A percentile compares a stretch with the other conserved stretches of the same genome.
Conservation (phyloP, 371 early-diverging fungal species). For the Conidiobolus incongruus region DNA sequence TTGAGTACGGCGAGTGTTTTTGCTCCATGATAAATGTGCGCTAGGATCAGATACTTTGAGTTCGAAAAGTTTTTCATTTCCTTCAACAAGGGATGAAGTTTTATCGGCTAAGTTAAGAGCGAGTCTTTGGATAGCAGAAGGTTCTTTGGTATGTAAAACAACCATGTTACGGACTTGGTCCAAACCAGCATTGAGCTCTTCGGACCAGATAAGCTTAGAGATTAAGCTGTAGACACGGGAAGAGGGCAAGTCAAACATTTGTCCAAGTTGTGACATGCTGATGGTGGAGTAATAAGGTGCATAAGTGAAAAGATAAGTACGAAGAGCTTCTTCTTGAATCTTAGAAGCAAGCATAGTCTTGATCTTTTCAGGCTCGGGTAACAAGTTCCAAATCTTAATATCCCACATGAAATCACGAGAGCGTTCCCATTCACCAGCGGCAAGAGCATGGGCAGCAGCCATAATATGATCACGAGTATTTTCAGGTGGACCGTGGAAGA, state of each 20-base stretch:
- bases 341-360: constrained; percentile 71
- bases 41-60: constrained; percentile 13
- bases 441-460: constrained; percentile 82
- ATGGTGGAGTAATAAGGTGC: constrained; percentile 72
- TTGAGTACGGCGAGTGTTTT: no score
- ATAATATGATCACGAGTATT: constrained; percentile 94
- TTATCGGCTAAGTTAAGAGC: constrained; percentile 75
- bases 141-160: constrained; percentile 61
- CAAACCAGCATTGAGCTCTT: constrained; percentile 64
- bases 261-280: constrained; percentile 48
- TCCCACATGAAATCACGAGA: constrained; percentile 56
- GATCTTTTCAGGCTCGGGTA: constrained; percentile 55
- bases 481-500: constrained; percentile 88
- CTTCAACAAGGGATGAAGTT: constrained; percentile 64
- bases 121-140: constrained; percentile 62
- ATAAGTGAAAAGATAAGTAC: constrained; percentile 85
- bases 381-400: constrained; percentile 90
- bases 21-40: neutral
- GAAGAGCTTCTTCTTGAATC: constrained; percentile 89
- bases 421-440: constrained; percentile 82
- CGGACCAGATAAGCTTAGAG: constrained; percentile 80
- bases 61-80: constrained; percentile 73
- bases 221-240: constrained; percentile 44
- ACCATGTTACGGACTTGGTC: constrained; percentile 59
- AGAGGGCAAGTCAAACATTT: constrained; percentile 67